phyloP scores from a whole-genome alignment of 257 asterid genomes.

The Salvia hispanica region DNA sequence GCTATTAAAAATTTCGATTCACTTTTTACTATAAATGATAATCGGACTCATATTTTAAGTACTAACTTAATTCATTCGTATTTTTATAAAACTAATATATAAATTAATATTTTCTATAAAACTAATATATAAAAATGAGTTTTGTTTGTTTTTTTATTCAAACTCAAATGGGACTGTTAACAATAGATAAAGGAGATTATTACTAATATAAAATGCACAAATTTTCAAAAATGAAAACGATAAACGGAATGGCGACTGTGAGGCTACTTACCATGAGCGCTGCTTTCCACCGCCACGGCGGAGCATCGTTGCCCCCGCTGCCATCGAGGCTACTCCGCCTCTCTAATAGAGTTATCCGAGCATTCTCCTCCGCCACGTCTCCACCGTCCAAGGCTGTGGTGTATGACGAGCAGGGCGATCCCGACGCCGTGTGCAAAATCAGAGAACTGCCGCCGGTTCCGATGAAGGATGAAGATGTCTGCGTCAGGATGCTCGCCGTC shows the following conservation, averaged over 20 bases:
- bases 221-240: too few species aligned
- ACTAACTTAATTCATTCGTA: too few species aligned
- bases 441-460: constrained; percentile 71
- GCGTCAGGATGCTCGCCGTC: constrained; percentile 94
- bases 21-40: too few species aligned
- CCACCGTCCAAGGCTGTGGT: constrained; percentile 91
- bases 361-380: constrained; percentile 60
- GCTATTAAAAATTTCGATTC: too few species aligned
- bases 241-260: constrained; percentile 47
- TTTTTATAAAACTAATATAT: too few species aligned
- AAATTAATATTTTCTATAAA: too few species aligned
- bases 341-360: constrained; percentile 38
- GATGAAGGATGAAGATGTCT: constrained; percentile 72
- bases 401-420: constrained; percentile 87
- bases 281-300: constrained; percentile 35
- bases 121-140: too few species aligned
- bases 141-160: too few species aligned
- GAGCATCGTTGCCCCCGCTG: constrained; percentile 30
- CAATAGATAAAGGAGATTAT: too few species aligned
- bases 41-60: too few species aligned
- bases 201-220: too few species aligned
- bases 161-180: too few species aligned
- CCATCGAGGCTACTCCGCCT: constrained; percentile 28
- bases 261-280: constrained; percentile 40
- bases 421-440: constrained; percentile 75